These are phyloP conservation scores for Coprinopsis marcescibilis DNA, from an alignment of 768 basidiomycete genomes.

Conservation along the genomic window DNA sequence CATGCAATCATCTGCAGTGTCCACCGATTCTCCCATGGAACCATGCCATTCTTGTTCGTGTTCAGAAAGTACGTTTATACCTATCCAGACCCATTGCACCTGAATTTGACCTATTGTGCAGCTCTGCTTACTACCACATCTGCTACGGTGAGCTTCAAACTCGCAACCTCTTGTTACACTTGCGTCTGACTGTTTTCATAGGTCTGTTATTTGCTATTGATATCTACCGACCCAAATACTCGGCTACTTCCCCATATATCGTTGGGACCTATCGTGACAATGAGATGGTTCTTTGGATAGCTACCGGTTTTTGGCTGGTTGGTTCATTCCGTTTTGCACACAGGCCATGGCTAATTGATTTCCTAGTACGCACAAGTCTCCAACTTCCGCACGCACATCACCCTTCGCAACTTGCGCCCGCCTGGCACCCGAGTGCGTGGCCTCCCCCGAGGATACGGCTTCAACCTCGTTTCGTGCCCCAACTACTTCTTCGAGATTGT, in stretches of 20 bases:
- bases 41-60: slow-evolving; percentile 83
- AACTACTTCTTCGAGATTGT: slow-evolving; percentile 93
- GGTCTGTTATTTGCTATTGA: slow-evolving; percentile 77
- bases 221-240: slow-evolving; percentile 77
- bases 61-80: slow-evolving; percentile 72
- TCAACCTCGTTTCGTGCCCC: slow-evolving; percentile 78
- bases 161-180: not conserved
- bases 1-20: slow-evolving; percentile 40
- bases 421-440: slow-evolving; percentile 69
- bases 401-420: slow-evolving; percentile 78
- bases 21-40: slow-evolving; percentile 92
- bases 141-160: slow-evolving; percentile 49
- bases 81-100: not conserved
- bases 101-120: slow-evolving; percentile 23
- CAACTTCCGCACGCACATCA: slow-evolving; percentile 80
- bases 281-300: slow-evolving; percentile 60
- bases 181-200: slow-evolving; percentile 9
- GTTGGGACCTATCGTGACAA: slow-evolving; percentile 58
- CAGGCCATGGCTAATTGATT: too few relatives aligned
- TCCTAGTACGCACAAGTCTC: slow-evolving; percentile 84
- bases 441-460: slow-evolving; percentile 93
- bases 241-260: slow-evolving; percentile 56
- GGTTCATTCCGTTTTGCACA: slow-evolving; percentile 24
- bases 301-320: slow-evolving; percentile 71
- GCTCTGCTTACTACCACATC: slow-evolving; percentile 87